Conservation (phyloP, 2,329 filamentous ascomycete species). For the Xylariaceae sp. region DNA sequence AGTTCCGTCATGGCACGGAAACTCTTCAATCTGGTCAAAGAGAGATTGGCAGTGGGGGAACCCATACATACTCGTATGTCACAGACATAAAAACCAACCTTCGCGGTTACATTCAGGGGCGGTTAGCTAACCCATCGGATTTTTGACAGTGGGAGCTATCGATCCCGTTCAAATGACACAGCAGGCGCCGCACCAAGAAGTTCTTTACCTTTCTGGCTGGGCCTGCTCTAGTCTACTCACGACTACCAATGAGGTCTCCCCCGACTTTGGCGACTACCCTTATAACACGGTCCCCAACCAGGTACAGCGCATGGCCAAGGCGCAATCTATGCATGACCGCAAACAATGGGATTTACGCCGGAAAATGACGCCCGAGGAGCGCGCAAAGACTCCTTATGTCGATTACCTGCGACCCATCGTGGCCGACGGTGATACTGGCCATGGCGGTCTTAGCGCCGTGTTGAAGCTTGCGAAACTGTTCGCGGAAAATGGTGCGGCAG, state of each 20-base stretch:
- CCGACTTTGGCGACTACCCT: constrained; percentile 97
- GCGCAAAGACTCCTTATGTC: constrained; percentile 70
- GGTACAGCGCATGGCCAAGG: constrained; percentile 92
- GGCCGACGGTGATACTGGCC: constrained; percentile 92
- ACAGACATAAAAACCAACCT: not conserved
- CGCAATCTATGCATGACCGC: constrained; percentile 92
- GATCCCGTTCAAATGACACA: constrained; percentile 99
- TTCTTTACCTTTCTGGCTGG: constrained; percentile 95
- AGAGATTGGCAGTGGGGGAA: constrained; percentile 70
- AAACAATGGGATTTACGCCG: constrained; percentile 87
- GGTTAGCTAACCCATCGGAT: not conserved
- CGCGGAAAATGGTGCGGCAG: constrained; percentile 92
- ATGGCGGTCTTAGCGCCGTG: constrained; percentile 87
- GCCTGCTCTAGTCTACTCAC: constrained; percentile 92
- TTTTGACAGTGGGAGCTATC: constrained; percentile 76
- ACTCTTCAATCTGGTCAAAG: constrained; percentile 80
- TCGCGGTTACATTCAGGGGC: not conserved
- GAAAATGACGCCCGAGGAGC: constrained; percentile 68
- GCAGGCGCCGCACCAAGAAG: constrained; percentile 91
- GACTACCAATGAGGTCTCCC: constrained; percentile 91
- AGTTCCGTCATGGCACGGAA: constrained; percentile 94
- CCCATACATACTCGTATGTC: constrained; percentile 85
- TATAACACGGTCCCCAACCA: constrained; percentile 99
- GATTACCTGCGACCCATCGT: constrained; percentile 95
- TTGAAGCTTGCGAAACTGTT: constrained; percentile 96